Evolutionary conservation across 805 yeast genomes (phyloP), one percentile per base, ranked within the genome.

Genomic region (Starmerella potacharoeniae): DNA sequence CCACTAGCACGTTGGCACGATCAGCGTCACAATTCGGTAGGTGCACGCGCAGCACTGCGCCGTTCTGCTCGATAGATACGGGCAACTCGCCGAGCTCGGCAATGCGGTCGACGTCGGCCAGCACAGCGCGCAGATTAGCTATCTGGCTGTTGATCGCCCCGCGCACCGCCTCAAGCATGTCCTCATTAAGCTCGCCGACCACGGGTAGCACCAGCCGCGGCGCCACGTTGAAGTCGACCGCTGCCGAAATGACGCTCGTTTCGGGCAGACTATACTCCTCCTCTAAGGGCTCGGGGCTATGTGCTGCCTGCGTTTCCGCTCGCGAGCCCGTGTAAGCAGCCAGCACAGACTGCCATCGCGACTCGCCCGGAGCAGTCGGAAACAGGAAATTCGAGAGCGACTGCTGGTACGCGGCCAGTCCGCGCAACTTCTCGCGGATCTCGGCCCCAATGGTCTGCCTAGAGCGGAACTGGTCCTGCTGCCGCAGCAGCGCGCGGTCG

Each of bases 11-110:
- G 61, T 82, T 83, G 61, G 85, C 77, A 60, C 80, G 80, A 6
- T 66, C 71, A 6, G 75, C 68, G 57, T 84, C 87, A 56, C 84
- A 75, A 65, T 84, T 85, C 36, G 91, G 88, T 70, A 87, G 86
- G 65, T 78, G 83, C 13, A 83, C 78, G 60, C 83, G 62, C 34
- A 69, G 64, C 52, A 67, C 68, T 34, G 73, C 69, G 11, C 69
- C 65, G 40, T 69, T 63, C 30, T 54, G 51, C 47, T 73, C 73
- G 53, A 77, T 68, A 48, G 80, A 73, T 53, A 84, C 71, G 8
- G 86, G 88, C 59, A 81, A 77, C 58, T 81, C 80, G 2, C 93
- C 93, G 55, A 82, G 77, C 3, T 66, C 61, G 34, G 80, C 78
- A 56, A 80, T 77, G 28, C 69, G 65, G 58, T 73, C 68, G 35